Base-by-base conservation (phyloP, 202 grass and related monocot genomes). In the Hordeum pubiflorum region DNA sequence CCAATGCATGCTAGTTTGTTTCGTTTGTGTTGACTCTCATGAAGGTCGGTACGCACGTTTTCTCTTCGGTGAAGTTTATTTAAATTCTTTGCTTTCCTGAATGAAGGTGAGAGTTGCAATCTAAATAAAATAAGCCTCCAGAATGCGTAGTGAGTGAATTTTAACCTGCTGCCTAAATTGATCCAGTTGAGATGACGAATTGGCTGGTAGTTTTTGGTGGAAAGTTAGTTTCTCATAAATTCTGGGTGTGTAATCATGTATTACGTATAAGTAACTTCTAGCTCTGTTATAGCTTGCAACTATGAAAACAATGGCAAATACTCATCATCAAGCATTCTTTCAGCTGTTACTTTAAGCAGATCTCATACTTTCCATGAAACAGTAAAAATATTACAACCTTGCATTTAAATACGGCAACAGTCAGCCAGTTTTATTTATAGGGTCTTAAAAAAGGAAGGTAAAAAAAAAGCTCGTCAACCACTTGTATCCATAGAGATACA, bases 401-500 rank as follows among this genome's bases (percentile, higher is more conserved):
- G 13, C 37, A 36, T 64, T 50, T 43, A 34, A 66, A 65, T 73
- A 58, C 22, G 69, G 36, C 46, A 75, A 32, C 69, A 58, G n/a
- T 59, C 60, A 59, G 84, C 21, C 82, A 77, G 66, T 75, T 84
- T 80, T 86, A 86, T 86, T 86, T 37, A 54, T 50, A 36, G 41
- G 61, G 26, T 50, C 46, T 86, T 48, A 79, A 72, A 55, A 40
- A 40, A 38, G 13, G 26, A 64, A 46, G n/a, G 32, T 11, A 41
- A 70, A 10, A 26, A 58, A 38, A 74, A 79, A 67, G 1, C 8
- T 33, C n/a, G 18, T 8, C n/a, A 50, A 72, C 38, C 52, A 32
- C 54, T 71, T 60, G 79, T 80, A 71, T 70, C 65, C 7, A 48
- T 62, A 62, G 58, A 64, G 69, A 74, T 74, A 50, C 57, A 62